Conservation (phyloP, 2,329 filamentous ascomycete genomes). For the Ascochyta viciae-villosae region DNA sequence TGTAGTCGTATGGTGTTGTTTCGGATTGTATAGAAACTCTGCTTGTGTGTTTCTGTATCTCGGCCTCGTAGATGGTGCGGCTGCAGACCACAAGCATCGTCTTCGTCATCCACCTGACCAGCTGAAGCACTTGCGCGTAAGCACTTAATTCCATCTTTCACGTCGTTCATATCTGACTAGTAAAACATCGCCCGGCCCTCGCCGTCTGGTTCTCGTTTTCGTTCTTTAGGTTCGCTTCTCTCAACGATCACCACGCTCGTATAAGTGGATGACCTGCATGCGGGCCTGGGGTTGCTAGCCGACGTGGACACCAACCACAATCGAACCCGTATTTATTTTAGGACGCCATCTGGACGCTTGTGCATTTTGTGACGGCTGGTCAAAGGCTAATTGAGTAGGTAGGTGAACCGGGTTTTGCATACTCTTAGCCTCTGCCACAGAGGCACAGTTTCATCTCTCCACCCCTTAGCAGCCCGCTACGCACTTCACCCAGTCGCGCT, state of each 20-base stretch:
- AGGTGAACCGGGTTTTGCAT: neutral
- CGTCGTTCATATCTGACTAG: neutral
- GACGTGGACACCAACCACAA: neutral
- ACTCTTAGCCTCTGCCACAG: conserved; percentile 22
- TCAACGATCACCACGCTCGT: conserved; percentile 1
- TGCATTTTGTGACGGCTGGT: neutral
- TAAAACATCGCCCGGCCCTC: neutral
- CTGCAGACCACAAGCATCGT: neutral
- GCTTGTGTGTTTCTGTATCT: neutral
- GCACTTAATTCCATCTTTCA: neutral
- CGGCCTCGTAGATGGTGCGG: neutral
- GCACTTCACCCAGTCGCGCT: conserved; percentile 32
- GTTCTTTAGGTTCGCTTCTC: neutral
- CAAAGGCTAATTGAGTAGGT: no score
- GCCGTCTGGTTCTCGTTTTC: neutral
- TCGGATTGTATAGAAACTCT: neutral
- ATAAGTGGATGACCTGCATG: conserved; percentile 1
- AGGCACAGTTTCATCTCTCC: conserved; percentile 45
- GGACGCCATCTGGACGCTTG: neutral
- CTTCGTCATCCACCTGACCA: neutral
- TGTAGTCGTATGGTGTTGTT: neutral
- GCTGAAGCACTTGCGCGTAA: neutral
- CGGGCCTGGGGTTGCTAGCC: conserved; percentile 4
- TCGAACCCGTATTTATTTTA: neutral
- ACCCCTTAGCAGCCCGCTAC: conserved; percentile 30